Evolutionary conservation across 129 eudicot genomes (phyloP).

Genomic region (Solidago caesia): DNA sequence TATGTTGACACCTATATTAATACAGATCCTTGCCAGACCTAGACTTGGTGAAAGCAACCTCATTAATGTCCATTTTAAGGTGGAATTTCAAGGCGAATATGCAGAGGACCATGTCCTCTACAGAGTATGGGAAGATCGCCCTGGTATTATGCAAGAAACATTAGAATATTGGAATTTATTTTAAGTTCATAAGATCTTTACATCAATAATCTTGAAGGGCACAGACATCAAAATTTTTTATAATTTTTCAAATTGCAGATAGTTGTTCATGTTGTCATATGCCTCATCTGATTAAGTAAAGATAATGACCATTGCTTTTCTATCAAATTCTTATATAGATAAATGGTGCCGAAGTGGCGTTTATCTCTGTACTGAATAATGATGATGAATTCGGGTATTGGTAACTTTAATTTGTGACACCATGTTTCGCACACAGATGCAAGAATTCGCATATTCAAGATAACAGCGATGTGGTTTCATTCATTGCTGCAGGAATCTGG

Average conservation of each 20-base stretch:
- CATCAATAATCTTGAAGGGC: neutral
- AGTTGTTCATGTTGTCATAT: neutral
- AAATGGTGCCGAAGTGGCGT: constrained; percentile 75
- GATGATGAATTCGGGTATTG: constrained; percentile 60
- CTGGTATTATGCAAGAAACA: constrained; percentile 49
- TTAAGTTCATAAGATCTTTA: neutral
- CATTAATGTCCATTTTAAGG: constrained; percentile 66
- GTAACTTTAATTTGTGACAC: neutral
- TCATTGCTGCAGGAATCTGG: constrained; percentile 53
- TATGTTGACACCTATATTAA: constrained; percentile 21
- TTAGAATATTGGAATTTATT: constrained; percentile 19
- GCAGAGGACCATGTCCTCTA: constrained; percentile 65
- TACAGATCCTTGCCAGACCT: constrained; percentile 84
- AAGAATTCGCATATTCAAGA: neutral
- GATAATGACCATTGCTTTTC: constrained; percentile 6
- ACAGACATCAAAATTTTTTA: neutral
- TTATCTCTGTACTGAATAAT: constrained; percentile 53
- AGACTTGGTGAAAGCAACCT: constrained; percentile 55
- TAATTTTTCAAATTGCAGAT: neutral
- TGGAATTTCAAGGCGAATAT: constrained; percentile 84
- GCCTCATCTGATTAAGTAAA: neutral
- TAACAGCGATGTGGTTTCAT: constrained; percentile 2
- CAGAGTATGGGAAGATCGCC: constrained; percentile 60
- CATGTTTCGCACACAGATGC: neutral
- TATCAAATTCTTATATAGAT: constrained; percentile 36